Percentiles rank a stretch among this genome's conserved stretches.
These are phyloP conservation scores for Ambrosia artemisiifolia DNA, from an alignment of 129 eudicot species.

Conservation along the genomic window DNA sequence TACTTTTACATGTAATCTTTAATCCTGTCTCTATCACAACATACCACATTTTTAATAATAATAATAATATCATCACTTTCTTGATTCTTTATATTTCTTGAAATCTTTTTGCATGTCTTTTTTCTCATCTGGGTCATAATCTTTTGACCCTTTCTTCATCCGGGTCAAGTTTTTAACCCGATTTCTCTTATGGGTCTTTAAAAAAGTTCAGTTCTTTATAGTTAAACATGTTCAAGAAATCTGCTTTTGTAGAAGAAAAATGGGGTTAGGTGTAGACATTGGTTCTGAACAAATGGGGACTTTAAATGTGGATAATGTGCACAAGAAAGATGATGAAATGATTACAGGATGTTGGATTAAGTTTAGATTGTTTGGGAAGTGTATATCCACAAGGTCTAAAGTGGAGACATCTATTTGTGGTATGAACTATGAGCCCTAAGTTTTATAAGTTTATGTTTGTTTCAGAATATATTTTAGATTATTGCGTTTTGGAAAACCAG, in stretches of 20 bases:
- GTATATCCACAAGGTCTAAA: conserved; percentile 59
- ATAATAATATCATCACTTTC: conserved; percentile 18
- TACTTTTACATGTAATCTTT: neutral
- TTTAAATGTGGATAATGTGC: conserved; percentile 26
- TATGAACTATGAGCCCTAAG: conserved; percentile 20
- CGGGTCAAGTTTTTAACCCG: conserved; percentile 15
- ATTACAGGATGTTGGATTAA: conserved; percentile 57
- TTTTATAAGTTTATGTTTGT: neutral
- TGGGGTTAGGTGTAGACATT: conserved; percentile 44
- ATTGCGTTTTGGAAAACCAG: too few species aligned
- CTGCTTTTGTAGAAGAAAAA: too few species aligned
- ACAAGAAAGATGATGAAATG: conserved; percentile 45
- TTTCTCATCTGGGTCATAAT: conserved; percentile 14
- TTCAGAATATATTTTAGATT: neutral
- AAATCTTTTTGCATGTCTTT: conserved; percentile 28
- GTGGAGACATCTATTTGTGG: conserved; percentile 60
- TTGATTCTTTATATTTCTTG: conserved; percentile 18
- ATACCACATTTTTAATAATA: conserved; percentile 14
- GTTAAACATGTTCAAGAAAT: conserved; percentile 12
- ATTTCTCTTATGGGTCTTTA: conserved; percentile 25
- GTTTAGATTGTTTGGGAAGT: conserved; percentile 60
- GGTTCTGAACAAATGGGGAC: conserved; percentile 35
- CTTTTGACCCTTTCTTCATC: conserved; percentile 19
- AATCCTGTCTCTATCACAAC: conserved; percentile 29
- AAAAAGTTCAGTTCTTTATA: conserved; percentile 15